Evolutionary conservation across 345 rosid genomes (phyloP).

Genomic region (Pugionium dolabratum): DNA sequence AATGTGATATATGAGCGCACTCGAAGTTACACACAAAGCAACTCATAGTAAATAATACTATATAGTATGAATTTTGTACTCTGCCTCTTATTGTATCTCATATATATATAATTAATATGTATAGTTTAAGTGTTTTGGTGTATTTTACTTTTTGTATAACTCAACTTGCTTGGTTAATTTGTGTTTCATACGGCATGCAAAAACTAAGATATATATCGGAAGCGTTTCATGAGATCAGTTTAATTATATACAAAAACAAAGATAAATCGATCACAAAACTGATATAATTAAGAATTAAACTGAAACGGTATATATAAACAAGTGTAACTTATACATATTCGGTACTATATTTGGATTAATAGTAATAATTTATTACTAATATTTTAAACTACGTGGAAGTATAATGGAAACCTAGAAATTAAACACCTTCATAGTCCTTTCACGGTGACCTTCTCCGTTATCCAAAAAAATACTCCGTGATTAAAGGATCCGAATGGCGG

Average conservation of each 20-base stretch:
- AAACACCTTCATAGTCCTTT: neutral
- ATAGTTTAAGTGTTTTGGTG: neutral
- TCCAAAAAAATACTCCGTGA: slow-evolving; percentile 2
- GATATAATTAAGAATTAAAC: too few relatives aligned
- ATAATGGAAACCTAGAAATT: neutral
- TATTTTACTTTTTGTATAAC: too few relatives aligned
- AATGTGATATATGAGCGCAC: neutral
- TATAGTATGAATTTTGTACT: neutral
- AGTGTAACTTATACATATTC: too few relatives aligned
- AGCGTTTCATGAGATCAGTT: too few relatives aligned
- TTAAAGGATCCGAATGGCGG: slow-evolving; percentile 27
- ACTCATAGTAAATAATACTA: slow-evolving; percentile 14
- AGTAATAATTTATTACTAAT: too few relatives aligned
- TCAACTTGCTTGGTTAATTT: neutral
- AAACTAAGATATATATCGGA: neutral
- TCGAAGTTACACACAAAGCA: neutral
- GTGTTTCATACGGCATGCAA: neutral
- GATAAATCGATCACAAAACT: too few relatives aligned
- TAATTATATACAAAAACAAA: too few relatives aligned
- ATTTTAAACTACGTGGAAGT: neutral
- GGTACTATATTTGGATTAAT: neutral
- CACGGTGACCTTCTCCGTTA: too few relatives aligned
- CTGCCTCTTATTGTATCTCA: neutral
- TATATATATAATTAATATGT: neutral
- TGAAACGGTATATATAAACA: too few relatives aligned